A percentile compares a stretch with the other conserved stretches of the same genome.
These are phyloP conservation scores for Aspergillus transmontanensis DNA, from an alignment of 2,329 filamentous ascomycete genomes.

Conservation along the genomic window DNA sequence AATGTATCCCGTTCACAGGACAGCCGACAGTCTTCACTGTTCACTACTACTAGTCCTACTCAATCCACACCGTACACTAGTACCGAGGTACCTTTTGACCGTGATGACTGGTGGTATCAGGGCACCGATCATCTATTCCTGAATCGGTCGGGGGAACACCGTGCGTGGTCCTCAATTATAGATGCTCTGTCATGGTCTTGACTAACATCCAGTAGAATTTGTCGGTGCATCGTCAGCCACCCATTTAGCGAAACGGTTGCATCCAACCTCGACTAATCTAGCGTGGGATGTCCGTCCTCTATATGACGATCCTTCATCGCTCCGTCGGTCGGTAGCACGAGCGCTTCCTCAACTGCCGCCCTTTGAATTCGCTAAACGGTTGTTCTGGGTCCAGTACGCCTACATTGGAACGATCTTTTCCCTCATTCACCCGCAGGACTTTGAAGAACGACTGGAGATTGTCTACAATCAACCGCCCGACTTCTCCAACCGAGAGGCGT, in stretches of 20 bases:
- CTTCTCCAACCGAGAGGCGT: conserved; percentile 49
- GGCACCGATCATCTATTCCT: conserved; percentile 38
- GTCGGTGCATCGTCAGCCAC: conserved; percentile 40
- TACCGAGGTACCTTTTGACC: conserved; percentile 27
- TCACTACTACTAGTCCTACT: conserved; percentile 15
- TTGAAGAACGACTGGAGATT: conserved; percentile 49
- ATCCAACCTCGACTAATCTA: conserved; percentile 36
- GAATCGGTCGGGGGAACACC: conserved; percentile 39
- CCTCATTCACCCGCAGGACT: conserved; percentile 52
- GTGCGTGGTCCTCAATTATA: conserved; percentile 19
- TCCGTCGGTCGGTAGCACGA: conserved; percentile 30
- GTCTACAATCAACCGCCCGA: conserved; percentile 50
- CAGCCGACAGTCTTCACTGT: not conserved
- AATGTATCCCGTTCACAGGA: not conserved
- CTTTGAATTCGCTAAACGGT: conserved; percentile 52
- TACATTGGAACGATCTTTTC: conserved; percentile 62
- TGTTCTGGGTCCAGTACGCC: conserved; percentile 56
- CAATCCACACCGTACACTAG: conserved; percentile 22
- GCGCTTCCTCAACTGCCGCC: conserved; percentile 50
- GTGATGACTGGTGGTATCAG: conserved; percentile 45
- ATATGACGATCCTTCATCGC: conserved; percentile 36
- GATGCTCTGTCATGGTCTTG: not conserved
- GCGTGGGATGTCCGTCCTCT: conserved; percentile 40
- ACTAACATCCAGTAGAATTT: conserved; percentile 25
- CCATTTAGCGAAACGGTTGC: conserved; percentile 38